A percentile compares a stretch with the other conserved stretches of the same genome.
phyloP scores from a whole-genome alignment of 768 basidiomycete species.

The Neoboletus brunneissimus region DNA sequence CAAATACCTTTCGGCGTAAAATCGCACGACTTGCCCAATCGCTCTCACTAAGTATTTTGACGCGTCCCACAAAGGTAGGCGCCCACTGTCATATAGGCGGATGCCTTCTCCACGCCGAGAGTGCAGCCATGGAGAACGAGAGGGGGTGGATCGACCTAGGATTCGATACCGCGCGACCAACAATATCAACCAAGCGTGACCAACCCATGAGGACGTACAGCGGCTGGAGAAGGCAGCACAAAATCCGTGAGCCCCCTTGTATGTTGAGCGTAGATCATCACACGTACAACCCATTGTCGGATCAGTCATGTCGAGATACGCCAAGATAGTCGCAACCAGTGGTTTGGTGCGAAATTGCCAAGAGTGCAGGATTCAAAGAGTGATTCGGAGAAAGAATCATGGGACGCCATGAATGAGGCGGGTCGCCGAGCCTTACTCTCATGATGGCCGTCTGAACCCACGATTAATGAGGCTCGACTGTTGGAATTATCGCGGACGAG shows the following conservation, averaged over 20 bases:
- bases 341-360: not conserved
- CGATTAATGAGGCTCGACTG: not conserved
- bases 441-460: not conserved
- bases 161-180: not conserved
- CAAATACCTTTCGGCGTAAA: too few relatives aligned
- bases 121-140: not conserved
- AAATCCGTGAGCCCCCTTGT: not conserved
- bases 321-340: not conserved
- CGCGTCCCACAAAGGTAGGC: not conserved
- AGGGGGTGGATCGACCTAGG: not conserved
- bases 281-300: not conserved
- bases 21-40: not conserved
- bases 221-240: not conserved
- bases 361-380: not conserved
- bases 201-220: not conserved
- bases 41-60: not conserved
- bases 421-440: not conserved
- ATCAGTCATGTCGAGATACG: not conserved
- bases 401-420: not conserved
- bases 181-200: not conserved
- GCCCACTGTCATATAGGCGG: not conserved
- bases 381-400: not conserved
- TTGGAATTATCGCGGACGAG: not conserved
- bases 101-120: not conserved
- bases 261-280: not conserved